These are phyloP conservation scores for Pichia gijzeniarum DNA, from an alignment of 805 yeast species.

Conservation along the genomic window DNA sequence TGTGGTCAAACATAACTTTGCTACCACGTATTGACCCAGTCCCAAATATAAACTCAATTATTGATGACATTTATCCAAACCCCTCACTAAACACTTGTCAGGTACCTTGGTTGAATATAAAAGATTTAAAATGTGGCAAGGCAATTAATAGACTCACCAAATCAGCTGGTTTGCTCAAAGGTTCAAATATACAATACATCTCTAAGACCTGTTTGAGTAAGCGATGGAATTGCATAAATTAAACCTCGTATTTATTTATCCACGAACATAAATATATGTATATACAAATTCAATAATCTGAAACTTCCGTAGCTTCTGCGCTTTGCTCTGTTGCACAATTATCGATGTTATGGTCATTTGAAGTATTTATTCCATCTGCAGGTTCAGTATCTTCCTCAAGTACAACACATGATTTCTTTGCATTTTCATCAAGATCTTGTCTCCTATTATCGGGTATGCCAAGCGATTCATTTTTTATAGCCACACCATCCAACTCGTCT, in stretches of 20 bases:
- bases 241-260: not conserved
- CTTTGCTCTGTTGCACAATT: not conserved
- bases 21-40: conserved; percentile 41
- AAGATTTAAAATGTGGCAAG: conserved; percentile 9
- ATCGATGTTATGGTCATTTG: not conserved
- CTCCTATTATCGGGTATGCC: not conserved
- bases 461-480: not conserved
- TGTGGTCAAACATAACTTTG: conserved; percentile 47
- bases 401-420: not conserved
- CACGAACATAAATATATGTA: not conserved
- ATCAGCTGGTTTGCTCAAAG: conserved; percentile 8
- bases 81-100: conserved; percentile 5
- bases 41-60: conserved; percentile 6
- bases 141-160: conserved; percentile 2
- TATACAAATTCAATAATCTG: not conserved
- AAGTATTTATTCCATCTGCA: conserved; percentile 3
- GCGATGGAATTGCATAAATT: conserved; percentile 7
- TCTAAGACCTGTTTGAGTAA: conserved; percentile 10
- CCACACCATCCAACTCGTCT: not conserved
- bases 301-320: not conserved
- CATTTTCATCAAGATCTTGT: not conserved
- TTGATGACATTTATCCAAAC: conserved; percentile 1
- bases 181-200: conserved; percentile 12
- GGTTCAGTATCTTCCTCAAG: conserved; percentile 8
- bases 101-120: conserved; percentile 13